phyloP scores from a whole-genome alignment of 306 rosid species.

The Ceratonia siliqua region DNA sequence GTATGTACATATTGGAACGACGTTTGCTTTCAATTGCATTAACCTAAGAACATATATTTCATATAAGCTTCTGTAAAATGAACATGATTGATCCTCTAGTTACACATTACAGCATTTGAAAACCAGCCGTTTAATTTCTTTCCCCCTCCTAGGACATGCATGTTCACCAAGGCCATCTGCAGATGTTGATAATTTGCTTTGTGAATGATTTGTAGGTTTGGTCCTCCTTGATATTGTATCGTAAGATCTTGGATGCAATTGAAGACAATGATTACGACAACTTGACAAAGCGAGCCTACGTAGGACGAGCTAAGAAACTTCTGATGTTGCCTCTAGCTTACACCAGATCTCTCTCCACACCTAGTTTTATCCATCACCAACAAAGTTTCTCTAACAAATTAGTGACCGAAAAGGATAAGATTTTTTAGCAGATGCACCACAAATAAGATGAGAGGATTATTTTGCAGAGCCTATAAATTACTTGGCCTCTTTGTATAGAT shows the following conservation, averaged over 20 bases:
- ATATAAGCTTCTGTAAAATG: no score
- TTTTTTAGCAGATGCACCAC: not conserved
- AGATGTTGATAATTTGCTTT: not conserved
- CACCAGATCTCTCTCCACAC: conserved; percentile 58
- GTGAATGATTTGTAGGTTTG: conserved; percentile 63
- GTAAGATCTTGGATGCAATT: conserved; percentile 75
- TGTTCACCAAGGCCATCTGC: no score
- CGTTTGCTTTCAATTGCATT: no score
- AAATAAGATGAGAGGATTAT: not conserved
- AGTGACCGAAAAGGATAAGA: not conserved
- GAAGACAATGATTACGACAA: conserved; percentile 79
- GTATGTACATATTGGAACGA: conserved; percentile 32
- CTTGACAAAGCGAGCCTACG: conserved; percentile 77
- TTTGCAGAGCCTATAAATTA: not conserved
- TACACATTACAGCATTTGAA: not conserved
- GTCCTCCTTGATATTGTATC: conserved; percentile 73
- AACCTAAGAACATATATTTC: not conserved
- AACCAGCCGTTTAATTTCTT: no score
- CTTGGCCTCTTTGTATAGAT: conserved; percentile 5
- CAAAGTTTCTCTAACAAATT: conserved; percentile 16
- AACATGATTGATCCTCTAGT: not conserved
- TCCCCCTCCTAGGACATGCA: no score
- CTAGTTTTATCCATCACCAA: conserved; percentile 3
- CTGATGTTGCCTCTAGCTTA: conserved; percentile 70
- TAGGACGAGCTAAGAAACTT: conserved; percentile 64